These are phyloP conservation scores for Aspergillus fumigatus DNA, from an alignment of 2,329 filamentous ascomycete species.

Conservation along the genomic window DNA sequence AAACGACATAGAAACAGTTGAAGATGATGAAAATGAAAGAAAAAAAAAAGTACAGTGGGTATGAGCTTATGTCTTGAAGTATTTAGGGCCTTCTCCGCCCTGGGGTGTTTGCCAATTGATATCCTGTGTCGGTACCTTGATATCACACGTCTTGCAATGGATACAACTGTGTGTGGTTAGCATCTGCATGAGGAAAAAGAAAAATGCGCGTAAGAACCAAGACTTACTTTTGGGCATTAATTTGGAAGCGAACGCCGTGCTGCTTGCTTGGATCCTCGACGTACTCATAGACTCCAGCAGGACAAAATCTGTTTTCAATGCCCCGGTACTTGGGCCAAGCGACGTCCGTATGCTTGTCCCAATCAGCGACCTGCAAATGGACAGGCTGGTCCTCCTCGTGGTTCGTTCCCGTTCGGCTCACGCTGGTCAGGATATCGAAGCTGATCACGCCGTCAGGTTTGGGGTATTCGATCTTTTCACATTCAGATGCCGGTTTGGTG, in stretches of 20 bases:
- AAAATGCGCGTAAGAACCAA: background rate
- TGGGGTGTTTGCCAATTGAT: slow-evolving; percentile 97
- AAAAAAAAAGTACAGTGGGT: background rate
- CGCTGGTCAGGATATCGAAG: slow-evolving; percentile 94
- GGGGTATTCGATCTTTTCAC: slow-evolving; percentile 86
- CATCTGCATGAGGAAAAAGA: background rate
- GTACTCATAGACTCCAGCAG: slow-evolving; percentile 96
- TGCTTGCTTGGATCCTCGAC: slow-evolving; percentile 86
- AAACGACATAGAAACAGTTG: background rate
- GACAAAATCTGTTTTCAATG: slow-evolving; percentile 93
- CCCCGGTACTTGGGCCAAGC: slow-evolving; percentile 87
- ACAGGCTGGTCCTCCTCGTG: slow-evolving; percentile 98
- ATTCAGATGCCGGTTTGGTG: slow-evolving; percentile 75
- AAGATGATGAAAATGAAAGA: background rate
- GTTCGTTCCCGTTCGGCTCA: slow-evolving; percentile 92
- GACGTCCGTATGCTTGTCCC: slow-evolving; percentile 80
- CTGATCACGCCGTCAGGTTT: slow-evolving; percentile 94
- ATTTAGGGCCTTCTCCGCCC: slow-evolving; percentile 73
- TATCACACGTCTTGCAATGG: slow-evolving; percentile 99
- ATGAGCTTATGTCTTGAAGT: slow-evolving; percentile 51
- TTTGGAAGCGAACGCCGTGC: slow-evolving; percentile 90
- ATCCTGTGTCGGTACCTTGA: slow-evolving; percentile 94
- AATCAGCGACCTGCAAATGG: slow-evolving; percentile 90
- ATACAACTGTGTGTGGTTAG: slow-evolving; percentile 65
- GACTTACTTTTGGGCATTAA: slow-evolving; percentile 93